These are phyloP conservation scores for Sugiyamaella xylanicola DNA, from an alignment of 1,139 yeast species.

Conservation along the genomic window DNA sequence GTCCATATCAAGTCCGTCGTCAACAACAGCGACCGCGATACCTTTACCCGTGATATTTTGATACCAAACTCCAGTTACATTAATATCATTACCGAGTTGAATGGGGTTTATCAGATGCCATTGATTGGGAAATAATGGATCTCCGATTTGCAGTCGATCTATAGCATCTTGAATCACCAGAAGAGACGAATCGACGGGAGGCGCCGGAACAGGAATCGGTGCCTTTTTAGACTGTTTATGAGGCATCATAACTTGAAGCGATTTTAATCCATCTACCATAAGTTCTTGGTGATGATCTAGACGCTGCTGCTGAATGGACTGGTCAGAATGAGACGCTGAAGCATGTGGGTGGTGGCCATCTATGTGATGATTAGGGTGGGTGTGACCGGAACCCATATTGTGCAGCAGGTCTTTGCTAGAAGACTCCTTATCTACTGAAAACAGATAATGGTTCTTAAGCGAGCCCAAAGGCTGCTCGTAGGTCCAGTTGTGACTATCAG, in stretches of 20 bases:
- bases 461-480: conserved; percentile 40
- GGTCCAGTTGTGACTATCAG: conserved; percentile 32
- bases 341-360: not conserved
- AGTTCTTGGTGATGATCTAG: conserved; percentile 19
- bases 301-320: conserved; percentile 8
- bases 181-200: conserved; percentile 33
- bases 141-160: conserved; percentile 64
- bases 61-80: conserved; percentile 84
- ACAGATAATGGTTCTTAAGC: conserved; percentile 40
- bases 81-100: conserved; percentile 80
- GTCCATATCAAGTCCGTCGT: conserved; percentile 89
- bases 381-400: conserved; percentile 24
- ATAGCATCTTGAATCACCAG: conserved; percentile 34
- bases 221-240: conserved; percentile 29
- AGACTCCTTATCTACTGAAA: conserved; percentile 35
- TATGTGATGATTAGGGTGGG: conserved; percentile 3
- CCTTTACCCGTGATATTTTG: conserved; percentile 82
- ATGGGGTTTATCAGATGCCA: conserved; percentile 85
- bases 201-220: conserved; percentile 25
- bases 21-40: conserved; percentile 78
- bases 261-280: conserved; percentile 25
- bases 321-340: not conserved
- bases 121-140: conserved; percentile 78
- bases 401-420: conserved; percentile 24
- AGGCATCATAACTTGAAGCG: conserved; percentile 30